A percentile compares a stretch with the other conserved stretches of the same genome.
Conservation (phyloP, 148 eudicot genomes). For the Talinum fruticosum region DNA sequence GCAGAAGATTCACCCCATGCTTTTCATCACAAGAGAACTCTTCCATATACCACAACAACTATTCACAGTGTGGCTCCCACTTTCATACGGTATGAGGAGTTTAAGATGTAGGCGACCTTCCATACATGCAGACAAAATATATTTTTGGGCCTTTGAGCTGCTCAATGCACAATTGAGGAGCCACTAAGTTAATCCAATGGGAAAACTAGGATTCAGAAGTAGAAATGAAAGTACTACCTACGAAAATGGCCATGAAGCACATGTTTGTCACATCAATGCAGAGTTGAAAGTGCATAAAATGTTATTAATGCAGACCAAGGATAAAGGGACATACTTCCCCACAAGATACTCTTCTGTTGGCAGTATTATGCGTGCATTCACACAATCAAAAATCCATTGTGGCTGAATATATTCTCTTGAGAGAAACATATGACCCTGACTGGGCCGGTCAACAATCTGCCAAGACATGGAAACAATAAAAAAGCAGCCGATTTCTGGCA, state of each 20-base stretch:
- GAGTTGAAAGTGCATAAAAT: not conserved
- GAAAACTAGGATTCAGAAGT: not conserved
- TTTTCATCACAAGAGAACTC: too few relatives aligned
- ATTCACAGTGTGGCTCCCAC: too few relatives aligned
- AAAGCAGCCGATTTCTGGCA: not conserved
- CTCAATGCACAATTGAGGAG: too few relatives aligned
- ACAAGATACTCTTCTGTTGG: constrained; percentile 80
- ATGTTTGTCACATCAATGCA: not conserved
- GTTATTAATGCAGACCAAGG: not conserved
- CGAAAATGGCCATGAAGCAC: not conserved
- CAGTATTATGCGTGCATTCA: constrained; percentile 75
- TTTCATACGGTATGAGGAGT: too few relatives aligned
- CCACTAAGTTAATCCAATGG: not conserved
- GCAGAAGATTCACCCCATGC: not conserved
- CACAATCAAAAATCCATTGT: constrained; percentile 89
- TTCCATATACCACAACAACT: too few relatives aligned
- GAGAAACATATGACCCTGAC: constrained; percentile 58
- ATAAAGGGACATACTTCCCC: constrained; percentile 56
- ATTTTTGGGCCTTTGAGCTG: too few relatives aligned
- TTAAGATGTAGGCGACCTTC: too few relatives aligned
- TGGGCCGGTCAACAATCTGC: constrained; percentile 93
- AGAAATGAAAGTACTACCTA: not conserved
- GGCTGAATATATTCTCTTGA: constrained; percentile 94
- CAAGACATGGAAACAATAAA: constrained; percentile 15
- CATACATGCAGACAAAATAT: too few relatives aligned